A percentile compares a stretch with the other conserved stretches of the same genome.
phyloP scores from a whole-genome alignment of 768 basidiomycete species.

The Lactarius vividus region DNA sequence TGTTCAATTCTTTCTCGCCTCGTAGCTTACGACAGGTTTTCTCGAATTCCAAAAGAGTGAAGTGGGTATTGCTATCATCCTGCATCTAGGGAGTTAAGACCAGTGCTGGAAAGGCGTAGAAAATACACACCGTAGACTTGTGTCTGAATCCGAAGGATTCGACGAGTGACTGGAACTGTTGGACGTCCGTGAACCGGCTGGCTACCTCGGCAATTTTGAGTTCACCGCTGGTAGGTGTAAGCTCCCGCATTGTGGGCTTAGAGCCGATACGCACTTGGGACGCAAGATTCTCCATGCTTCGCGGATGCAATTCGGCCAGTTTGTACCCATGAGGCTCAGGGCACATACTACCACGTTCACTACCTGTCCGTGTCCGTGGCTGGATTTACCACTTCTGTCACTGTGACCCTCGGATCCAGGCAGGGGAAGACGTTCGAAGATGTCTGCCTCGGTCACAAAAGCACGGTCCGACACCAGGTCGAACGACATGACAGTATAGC shows the following conservation, averaged over 20 bases:
- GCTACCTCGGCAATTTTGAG: slow-evolving; percentile 88
- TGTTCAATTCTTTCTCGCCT: slow-evolving; percentile 58
- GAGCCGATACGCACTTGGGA: slow-evolving; percentile 56
- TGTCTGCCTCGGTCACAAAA: slow-evolving; percentile 89
- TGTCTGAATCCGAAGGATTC: slow-evolving; percentile 70
- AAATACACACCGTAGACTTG: slow-evolving; percentile 54
- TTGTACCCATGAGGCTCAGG: slow-evolving; percentile 93
- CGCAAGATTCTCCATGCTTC: slow-evolving; percentile 89
- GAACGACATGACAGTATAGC: slow-evolving; percentile 69
- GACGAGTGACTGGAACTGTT: slow-evolving; percentile 65
- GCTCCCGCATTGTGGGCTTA: neutral
- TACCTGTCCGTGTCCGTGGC: slow-evolving; percentile 62
- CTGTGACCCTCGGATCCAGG: slow-evolving; percentile 66
- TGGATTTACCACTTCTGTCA: slow-evolving; percentile 34
- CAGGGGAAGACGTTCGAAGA: slow-evolving; percentile 73
- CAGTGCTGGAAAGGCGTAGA: neutral
- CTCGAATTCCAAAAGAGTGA: slow-evolving; percentile 77
- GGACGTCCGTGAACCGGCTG: slow-evolving; percentile 70
- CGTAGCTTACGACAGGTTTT: slow-evolving; percentile 52
- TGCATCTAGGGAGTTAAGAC: slow-evolving; percentile 34
- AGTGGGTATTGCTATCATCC: slow-evolving; percentile 83
- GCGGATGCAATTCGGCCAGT: slow-evolving; percentile 88
- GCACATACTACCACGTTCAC: slow-evolving; percentile 93
- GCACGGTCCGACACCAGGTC: slow-evolving; percentile 73
- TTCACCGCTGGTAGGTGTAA: slow-evolving; percentile 53